Conservation (phyloP, 305 asterid genomes). For the Solanum hybrid region DNA sequence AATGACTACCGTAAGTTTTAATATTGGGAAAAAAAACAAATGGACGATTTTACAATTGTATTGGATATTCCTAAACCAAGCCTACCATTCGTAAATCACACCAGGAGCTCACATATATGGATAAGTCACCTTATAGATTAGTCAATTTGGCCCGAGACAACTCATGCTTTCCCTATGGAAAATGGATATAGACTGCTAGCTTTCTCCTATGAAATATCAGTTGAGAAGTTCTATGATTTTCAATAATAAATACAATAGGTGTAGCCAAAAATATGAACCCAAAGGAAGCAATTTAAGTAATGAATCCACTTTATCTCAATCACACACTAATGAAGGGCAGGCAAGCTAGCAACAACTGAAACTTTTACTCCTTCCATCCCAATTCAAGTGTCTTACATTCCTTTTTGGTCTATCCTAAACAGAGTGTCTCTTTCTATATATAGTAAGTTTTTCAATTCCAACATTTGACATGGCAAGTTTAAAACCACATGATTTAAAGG, state of each 20-base stretch:
- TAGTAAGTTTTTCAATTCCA: not conserved
- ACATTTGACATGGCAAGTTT: not conserved
- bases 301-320: not conserved
- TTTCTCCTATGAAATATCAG: not conserved
- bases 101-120: not conserved
- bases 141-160: not conserved
- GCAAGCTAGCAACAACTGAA: not conserved
- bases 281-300: not conserved
- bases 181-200: not conserved
- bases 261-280: not conserved
- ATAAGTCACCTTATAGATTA: not conserved
- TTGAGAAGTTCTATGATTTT: not conserved
- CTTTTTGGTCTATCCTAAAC: too few species aligned
- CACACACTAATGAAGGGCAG: not conserved
- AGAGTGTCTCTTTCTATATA: too few species aligned
- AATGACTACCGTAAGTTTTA: not conserved
- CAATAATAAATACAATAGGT: not conserved
- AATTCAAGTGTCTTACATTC: too few species aligned
- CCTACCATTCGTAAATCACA: not conserved
- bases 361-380: not conserved
- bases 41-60: not conserved
- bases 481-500: not conserved
- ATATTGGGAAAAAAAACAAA: not conserved
- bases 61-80: not conserved
- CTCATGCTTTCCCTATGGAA: not conserved